Evolutionary conservation across 768 basidiomycete species (phyloP).

Genomic region (Lactarius indigo): DNA sequence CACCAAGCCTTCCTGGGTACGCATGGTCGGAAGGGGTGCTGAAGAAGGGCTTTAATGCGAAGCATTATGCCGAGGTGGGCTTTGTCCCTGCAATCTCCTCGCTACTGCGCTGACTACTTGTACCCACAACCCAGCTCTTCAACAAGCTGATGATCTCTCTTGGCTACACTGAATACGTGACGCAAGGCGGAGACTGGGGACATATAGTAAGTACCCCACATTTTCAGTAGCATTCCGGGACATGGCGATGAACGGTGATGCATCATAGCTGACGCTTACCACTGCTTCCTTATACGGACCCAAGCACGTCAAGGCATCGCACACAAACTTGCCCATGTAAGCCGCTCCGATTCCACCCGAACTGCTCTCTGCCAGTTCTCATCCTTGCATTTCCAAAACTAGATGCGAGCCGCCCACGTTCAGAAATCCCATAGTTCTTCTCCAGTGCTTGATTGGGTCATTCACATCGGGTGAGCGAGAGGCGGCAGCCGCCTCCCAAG

Average conservation of each 20-base stretch:
- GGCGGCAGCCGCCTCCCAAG: conserved; percentile 32
- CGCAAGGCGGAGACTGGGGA: conserved; percentile 51
- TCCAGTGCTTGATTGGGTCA: conserved; percentile 21
- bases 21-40: conserved; percentile 52
- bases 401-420: conserved; percentile 24
- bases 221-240: not conserved
- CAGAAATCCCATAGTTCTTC: conserved; percentile 30
- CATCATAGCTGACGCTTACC: conserved; percentile 31
- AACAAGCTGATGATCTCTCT: conserved; percentile 34
- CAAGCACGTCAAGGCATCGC: conserved; percentile 34
- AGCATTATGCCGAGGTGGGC: conserved; percentile 48
- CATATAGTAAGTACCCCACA: conserved; percentile 29
- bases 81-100: not conserved
- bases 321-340: conserved; percentile 28
- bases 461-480: conserved; percentile 35
- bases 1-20: conserved; percentile 47
- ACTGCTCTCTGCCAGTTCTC: too few species aligned
- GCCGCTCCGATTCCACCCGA: not conserved
- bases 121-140: conserved; percentile 19
- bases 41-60: conserved; percentile 41
- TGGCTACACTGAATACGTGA: conserved; percentile 36
- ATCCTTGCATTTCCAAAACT: too few species aligned
- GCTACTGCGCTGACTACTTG: too few species aligned
- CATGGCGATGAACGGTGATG: too few species aligned
- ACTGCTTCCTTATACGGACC: conserved; percentile 29